Evolutionary conservation across 2,329 filamentous ascomycete species (phyloP).

Genomic region (Pyrenophora graminea): DNA sequence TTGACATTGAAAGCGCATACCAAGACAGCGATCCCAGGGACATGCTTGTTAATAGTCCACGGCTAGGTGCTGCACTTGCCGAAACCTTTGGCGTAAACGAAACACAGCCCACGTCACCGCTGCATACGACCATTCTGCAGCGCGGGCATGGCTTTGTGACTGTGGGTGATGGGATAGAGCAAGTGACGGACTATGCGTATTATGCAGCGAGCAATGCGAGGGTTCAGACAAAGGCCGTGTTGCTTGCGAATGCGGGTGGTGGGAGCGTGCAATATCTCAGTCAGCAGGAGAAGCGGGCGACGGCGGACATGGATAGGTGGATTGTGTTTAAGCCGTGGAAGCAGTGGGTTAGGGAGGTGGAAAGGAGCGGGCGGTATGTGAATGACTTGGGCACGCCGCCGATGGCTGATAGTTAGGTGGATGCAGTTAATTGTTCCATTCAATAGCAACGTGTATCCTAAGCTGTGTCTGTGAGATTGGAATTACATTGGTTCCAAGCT

Average conservation of each 20-base stretch:
- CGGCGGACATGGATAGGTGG: constrained; percentile 38
- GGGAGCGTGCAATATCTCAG: constrained; percentile 33
- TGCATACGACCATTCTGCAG: constrained; percentile 40
- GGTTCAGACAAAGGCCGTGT: constrained; percentile 43
- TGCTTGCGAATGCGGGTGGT: constrained; percentile 23
- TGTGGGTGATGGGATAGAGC: constrained; percentile 39
- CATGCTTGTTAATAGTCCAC: constrained; percentile 29
- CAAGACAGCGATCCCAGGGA: constrained; percentile 18
- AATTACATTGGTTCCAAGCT: no score
- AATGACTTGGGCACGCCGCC: constrained; percentile 35
- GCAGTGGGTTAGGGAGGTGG: constrained; percentile 47
- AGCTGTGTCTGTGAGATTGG: no score
- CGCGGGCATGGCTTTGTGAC: constrained; percentile 51
- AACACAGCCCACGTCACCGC: constrained; percentile 23
- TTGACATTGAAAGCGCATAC: constrained; percentile 28
- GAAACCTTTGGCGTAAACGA: constrained; percentile 23
- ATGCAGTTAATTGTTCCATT: no score
- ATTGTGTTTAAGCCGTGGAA: constrained; percentile 45
- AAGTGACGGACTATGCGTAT: constrained; percentile 47
- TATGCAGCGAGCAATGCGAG: constrained; percentile 43
- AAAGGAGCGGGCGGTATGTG: constrained; percentile 35
- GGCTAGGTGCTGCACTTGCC: constrained; percentile 29
- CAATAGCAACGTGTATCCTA: no score
- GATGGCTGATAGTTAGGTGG: constrained; percentile 1
- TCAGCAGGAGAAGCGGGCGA: constrained; percentile 41